Evolutionary conservation across 352 stramenopile species (phyloP).

Genomic region (Globisporangium mamillatum): DNA sequence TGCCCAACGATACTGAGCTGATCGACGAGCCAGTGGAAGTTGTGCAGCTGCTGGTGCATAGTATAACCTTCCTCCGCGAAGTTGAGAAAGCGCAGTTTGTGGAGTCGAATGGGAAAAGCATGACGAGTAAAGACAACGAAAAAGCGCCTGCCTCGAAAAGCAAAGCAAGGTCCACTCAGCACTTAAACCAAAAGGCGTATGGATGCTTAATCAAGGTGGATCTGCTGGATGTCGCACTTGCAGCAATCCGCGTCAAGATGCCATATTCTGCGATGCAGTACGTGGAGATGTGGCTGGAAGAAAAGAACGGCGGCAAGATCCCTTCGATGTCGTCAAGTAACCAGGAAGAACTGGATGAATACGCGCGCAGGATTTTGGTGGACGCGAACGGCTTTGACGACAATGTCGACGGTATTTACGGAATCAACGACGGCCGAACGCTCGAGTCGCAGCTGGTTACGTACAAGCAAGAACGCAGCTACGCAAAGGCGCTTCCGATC

Average conservation of each 20-base stretch:
- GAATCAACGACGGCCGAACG: constrained; percentile 71
- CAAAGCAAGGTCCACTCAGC: not conserved
- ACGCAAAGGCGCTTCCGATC: constrained; percentile 57
- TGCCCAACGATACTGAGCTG: not conserved
- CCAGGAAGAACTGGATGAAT: constrained; percentile 30
- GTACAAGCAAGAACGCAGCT: constrained; percentile 66
- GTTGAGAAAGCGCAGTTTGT: constrained; percentile 73
- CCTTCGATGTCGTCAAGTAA: constrained; percentile 31
- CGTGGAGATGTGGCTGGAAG: constrained; percentile 86
- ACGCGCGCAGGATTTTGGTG: constrained; percentile 53
- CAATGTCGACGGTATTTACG: constrained; percentile 73
- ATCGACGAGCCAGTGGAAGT: constrained; percentile 31
- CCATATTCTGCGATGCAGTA: constrained; percentile 89
- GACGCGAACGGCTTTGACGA: constrained; percentile 61
- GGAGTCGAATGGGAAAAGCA: constrained; percentile 43
- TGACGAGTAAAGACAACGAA: constrained; percentile 11
- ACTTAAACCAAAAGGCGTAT: constrained; percentile 42
- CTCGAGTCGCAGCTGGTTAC: constrained; percentile 68
- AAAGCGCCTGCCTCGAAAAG: not conserved
- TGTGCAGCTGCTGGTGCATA: constrained; percentile 74
- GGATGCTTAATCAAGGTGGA: constrained; percentile 59
- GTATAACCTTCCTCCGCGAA: constrained; percentile 79
- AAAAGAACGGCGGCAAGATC: constrained; percentile 43
- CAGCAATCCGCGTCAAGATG: constrained; percentile 75
- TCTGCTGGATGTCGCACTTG: constrained; percentile 58